These are phyloP conservation scores for Bipolaris bicolor DNA, from an alignment of 2,329 filamentous ascomycete species.

Conservation along the genomic window DNA sequence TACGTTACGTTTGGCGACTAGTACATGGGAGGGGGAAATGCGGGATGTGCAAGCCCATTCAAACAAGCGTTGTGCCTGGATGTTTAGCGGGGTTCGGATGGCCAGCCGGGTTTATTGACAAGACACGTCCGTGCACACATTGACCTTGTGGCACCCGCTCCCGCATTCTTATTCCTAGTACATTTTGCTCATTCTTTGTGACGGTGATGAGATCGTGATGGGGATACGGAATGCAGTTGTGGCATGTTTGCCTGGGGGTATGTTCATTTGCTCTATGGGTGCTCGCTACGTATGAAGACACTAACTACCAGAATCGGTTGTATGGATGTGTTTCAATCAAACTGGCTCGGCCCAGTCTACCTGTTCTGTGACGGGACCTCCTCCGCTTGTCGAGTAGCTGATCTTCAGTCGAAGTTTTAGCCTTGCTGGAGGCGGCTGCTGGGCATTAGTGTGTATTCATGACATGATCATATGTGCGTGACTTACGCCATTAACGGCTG, in stretches of 20 bases:
- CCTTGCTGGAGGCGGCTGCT: constrained; percentile 70
- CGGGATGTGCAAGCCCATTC: constrained; percentile 4
- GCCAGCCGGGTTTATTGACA: constrained; percentile 4
- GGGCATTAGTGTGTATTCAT: constrained; percentile 26
- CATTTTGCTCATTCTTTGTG: constrained; percentile 2
- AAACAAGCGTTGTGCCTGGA: constrained; percentile 8
- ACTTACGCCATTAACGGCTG: constrained; percentile 87
- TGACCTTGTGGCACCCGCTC: constrained; percentile 16
- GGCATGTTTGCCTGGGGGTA: constrained; percentile 14
- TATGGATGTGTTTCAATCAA: constrained; percentile 19
- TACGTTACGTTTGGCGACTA: neutral
- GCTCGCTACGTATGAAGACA: constrained; percentile 9
- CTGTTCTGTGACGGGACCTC: constrained; percentile 81
- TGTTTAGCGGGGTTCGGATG: constrained; percentile 11
- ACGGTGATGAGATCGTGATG: neutral
- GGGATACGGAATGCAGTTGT: neutral
- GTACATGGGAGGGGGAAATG: neutral
- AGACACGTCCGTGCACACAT: constrained; percentile 4
- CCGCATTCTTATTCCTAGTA: constrained; percentile 18
- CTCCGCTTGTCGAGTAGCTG: constrained; percentile 73
- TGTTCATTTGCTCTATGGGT: constrained; percentile 20
- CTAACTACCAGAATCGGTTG: constrained; percentile 2
- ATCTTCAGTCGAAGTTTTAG: constrained; percentile 86
- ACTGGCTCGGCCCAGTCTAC: constrained; percentile 92
- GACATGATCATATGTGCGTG: neutral